Evolutionary conservation across 495 filamentous ascomycete genomes (phyloP).

Genomic region (Penicillium chermesinum): DNA sequence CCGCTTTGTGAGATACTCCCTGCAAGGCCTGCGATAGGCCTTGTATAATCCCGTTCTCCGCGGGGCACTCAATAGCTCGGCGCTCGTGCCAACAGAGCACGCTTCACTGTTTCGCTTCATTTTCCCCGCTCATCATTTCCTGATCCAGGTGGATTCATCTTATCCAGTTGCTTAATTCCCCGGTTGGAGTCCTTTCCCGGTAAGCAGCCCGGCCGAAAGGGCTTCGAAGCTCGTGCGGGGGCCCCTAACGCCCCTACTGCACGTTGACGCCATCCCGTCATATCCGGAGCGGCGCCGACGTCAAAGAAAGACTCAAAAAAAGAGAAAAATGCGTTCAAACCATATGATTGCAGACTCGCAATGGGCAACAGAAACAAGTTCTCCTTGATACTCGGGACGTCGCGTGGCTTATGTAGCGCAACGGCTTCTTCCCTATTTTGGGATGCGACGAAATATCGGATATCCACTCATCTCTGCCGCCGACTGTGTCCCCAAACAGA

Average conservation of each 20-base stretch:
- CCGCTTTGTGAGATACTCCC: no score
- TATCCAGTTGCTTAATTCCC: no score
- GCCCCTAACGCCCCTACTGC: no score
- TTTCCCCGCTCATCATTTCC: neutral
- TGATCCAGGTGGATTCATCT: neutral
- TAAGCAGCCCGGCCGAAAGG: neutral
- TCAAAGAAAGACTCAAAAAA: no score
- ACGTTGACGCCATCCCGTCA: constrained; percentile 14
- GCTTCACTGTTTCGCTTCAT: neutral
- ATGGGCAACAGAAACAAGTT: neutral
- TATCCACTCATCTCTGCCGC: constrained; percentile 7
- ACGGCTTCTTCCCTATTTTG: neutral
- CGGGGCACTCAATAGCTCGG: no score
- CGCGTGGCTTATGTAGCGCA: neutral
- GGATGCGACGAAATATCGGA: neutral
- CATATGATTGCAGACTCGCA: neutral
- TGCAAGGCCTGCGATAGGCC: no score
- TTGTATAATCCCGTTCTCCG: no score
- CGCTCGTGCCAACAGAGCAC: neutral
- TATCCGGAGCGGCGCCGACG: constrained; percentile 4
- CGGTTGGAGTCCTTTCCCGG: no score
- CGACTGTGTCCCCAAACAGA: neutral
- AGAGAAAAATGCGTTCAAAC: neutral
- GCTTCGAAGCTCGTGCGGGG: neutral
- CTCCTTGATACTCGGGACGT: neutral